Conservation (phyloP, 768 basidiomycete species). For the Kwoniella sp. region DNA sequence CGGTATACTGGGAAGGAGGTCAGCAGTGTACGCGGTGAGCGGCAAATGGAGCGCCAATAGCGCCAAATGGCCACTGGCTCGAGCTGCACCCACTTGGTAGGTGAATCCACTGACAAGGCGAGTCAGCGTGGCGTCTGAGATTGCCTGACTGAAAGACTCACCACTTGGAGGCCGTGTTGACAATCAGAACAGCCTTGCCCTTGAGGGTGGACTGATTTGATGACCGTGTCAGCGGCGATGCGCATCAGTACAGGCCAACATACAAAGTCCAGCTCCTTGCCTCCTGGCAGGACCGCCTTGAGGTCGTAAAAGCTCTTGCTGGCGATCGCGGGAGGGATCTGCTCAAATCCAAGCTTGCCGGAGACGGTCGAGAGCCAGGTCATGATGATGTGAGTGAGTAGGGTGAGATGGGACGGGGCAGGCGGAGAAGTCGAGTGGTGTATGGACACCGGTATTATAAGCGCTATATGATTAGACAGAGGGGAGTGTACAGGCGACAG, state of each 20-base stretch:
- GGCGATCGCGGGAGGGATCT: conserved; percentile 23
- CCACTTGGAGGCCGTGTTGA: conserved; percentile 52
- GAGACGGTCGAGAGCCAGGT: conserved; percentile 6
- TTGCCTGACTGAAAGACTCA: conserved; percentile 25
- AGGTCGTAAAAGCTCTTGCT: conserved; percentile 46
- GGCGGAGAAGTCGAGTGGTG: too few relatives aligned
- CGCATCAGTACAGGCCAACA: too few relatives aligned
- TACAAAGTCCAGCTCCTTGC: conserved; percentile 37
- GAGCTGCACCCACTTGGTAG: conserved; percentile 39
- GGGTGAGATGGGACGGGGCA: too few relatives aligned
- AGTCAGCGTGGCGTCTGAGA: not conserved
- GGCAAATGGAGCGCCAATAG: not conserved
- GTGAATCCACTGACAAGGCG: conserved; percentile 46
- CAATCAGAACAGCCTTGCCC: conserved; percentile 51
- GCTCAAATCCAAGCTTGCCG: conserved; percentile 41
- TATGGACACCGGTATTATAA: too few relatives aligned
- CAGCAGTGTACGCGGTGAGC: not conserved
- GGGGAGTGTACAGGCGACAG: too few relatives aligned
- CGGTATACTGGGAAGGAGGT: conserved; percentile 51
- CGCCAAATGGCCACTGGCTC: too few relatives aligned
- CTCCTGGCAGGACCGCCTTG: conserved; percentile 40
- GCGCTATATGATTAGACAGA: too few relatives aligned
- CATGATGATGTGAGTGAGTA: not conserved
- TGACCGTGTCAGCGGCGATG: too few relatives aligned
- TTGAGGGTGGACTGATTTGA: conserved; percentile 33